Evolutionary conservation across 805 yeast species (phyloP), one percentile per base, ranked within the genome.

Genomic region (Zygoascus flipseniorum): DNA sequence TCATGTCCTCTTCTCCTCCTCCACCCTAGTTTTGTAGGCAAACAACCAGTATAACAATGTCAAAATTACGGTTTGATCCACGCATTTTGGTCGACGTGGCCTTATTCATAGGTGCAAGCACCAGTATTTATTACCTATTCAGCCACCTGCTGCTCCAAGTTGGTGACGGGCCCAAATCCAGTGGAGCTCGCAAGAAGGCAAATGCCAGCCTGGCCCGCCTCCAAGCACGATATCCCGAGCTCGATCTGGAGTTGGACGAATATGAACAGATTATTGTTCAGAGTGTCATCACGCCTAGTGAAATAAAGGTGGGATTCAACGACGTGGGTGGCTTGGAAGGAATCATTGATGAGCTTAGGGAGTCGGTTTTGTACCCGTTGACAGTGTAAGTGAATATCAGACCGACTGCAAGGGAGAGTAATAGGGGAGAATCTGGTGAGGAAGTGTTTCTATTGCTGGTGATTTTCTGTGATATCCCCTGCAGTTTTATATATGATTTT

Each of bases 241-340:
- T 76, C 52, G 72, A 49, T 39, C 65, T 83, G 9, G 76, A 74
- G 8, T 73, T 87, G 43, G 84, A 81, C 60, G 76, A 78, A 44
- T 90, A 93, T 66, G 99, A 93, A 65, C 79, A 80, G 56, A 73
- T 80, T n/a, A 78, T 93, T 1, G 70, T 93, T 54, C 81, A 85
- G 13, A 81, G 86, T 13, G 86, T 92, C 31, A 83, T 93, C 8
- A 79, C 88, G 1, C 96, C 98, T 0, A 83, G 81, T 1, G 97
- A 89, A 54, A 86, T 93, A 44, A 75, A 78, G 26, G 85, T 85
- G 3, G 74, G 80, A 11, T 93, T 93, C 66, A 75, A 74, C 16
- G 96, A 90, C 65, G 80, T 93, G 52, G 99, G 98, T 16, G 99
- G 99, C 0, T 73, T 93, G 41, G 93, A 87, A 52, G 73, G 73